A percentile compares a stretch with the other conserved stretches of the same genome.
phyloP scores from a whole-genome alignment of 148 eudicot species.

The Fagopyrum homotropicum region DNA sequence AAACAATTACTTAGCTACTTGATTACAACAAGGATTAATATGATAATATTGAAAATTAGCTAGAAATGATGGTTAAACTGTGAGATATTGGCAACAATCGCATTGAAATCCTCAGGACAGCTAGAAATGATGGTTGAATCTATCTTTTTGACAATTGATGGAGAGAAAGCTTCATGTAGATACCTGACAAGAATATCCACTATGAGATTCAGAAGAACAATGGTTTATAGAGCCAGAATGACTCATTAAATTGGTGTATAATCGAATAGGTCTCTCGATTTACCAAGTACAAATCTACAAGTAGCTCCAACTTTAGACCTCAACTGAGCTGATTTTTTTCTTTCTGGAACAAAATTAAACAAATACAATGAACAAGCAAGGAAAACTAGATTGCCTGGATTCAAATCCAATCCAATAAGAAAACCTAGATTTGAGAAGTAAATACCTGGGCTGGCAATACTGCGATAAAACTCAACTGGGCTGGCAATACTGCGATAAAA shows the following conservation, averaged over 20 bases:
- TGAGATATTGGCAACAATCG: too few species aligned
- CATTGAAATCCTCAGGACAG: too few species aligned
- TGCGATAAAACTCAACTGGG: too few species aligned
- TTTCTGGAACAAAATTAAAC: neutral
- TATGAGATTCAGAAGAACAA: neutral
- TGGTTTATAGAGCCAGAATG: neutral
- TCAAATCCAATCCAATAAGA: neutral
- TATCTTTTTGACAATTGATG: too few species aligned
- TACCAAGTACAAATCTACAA: neutral
- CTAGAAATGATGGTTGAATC: too few species aligned
- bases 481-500: too few species aligned
- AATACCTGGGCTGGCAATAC: conserved; percentile 62
- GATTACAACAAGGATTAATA: too few species aligned
- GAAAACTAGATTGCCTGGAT: neutral
- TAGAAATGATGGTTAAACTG: too few species aligned
- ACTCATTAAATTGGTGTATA: neutral
- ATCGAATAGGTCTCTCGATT: neutral
- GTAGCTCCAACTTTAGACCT: neutral
- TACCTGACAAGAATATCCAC: too few species aligned
- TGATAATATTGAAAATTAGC: too few species aligned
- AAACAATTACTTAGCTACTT: too few species aligned
- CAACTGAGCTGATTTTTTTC: neutral
- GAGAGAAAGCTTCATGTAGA: too few species aligned
- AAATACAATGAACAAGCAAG: neutral
- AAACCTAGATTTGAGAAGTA: neutral